Conservation (phyloP, 2,329 filamentous ascomycete genomes). For the Clathrospora elynae region DNA sequence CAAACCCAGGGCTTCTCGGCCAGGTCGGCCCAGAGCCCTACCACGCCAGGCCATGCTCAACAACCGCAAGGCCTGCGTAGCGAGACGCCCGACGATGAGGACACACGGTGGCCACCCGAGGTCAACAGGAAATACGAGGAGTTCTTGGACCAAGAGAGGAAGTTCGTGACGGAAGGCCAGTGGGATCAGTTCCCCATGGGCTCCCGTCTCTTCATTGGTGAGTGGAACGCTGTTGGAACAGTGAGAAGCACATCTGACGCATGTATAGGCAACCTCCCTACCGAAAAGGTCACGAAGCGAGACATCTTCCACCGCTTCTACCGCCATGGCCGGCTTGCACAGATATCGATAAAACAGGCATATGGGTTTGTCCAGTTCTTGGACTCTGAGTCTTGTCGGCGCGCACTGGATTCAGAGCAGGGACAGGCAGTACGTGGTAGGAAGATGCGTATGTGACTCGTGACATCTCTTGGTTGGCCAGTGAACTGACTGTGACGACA, state of each 20-base stretch:
- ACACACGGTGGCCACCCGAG: slow-evolving; percentile 59
- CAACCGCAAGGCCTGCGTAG: slow-evolving; percentile 35
- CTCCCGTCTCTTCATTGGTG: slow-evolving; percentile 81
- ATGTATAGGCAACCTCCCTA: slow-evolving; percentile 79
- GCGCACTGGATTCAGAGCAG: slow-evolving; percentile 78
- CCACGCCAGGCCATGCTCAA: slow-evolving; percentile 34
- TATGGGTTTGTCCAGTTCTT: slow-evolving; percentile 98
- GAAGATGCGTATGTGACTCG: slow-evolving; percentile 77
- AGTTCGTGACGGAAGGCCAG: slow-evolving; percentile 75
- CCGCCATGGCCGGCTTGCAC: slow-evolving; percentile 81
- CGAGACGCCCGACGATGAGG: slow-evolving; percentile 51
- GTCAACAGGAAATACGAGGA: slow-evolving; percentile 71
- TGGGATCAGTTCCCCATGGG: slow-evolving; percentile 82
- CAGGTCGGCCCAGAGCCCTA: slow-evolving; percentile 37
- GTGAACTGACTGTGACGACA: slow-evolving; percentile 52
- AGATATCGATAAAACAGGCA: slow-evolving; percentile 94
- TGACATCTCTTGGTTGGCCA: neutral
- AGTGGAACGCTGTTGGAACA: slow-evolving; percentile 28
- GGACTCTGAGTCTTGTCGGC: slow-evolving; percentile 72
- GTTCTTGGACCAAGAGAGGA: slow-evolving; percentile 74
- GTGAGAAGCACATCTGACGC: slow-evolving; percentile 19
- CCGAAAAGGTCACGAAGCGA: slow-evolving; percentile 88
- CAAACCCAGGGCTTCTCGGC: slow-evolving; percentile 20
- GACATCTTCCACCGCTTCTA: slow-evolving; percentile 93
- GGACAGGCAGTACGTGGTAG: slow-evolving; percentile 83